These are phyloP conservation scores for Colletotrichum spaethianum DNA, from an alignment of 2,329 filamentous ascomycete genomes.

Conservation along the genomic window DNA sequence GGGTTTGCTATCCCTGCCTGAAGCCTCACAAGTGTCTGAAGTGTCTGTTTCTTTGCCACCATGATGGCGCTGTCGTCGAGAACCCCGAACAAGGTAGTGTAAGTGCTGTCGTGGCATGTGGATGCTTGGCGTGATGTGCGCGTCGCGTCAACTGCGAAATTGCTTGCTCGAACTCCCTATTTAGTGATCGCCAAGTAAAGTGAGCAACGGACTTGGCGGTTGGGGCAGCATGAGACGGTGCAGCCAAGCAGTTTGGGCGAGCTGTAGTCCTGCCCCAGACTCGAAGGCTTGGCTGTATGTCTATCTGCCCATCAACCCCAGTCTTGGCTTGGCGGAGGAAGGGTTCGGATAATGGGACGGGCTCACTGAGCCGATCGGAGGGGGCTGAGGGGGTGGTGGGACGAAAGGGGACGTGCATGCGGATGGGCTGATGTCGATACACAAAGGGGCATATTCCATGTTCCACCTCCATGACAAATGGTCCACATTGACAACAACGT, in stretches of 20 bases:
- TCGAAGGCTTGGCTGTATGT: slow-evolving; percentile 6
- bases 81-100: neutral
- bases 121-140: neutral
- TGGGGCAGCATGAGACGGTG: slow-evolving; percentile 21
- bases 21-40: neutral
- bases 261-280: neutral
- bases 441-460: neutral
- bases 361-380: slow-evolving; percentile 1
- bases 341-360: neutral
- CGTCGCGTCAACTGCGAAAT: neutral
- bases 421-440: neutral
- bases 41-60: neutral
- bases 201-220: slow-evolving; percentile 20
- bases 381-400: neutral
- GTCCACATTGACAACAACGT: neutral
- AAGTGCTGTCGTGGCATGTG: neutral
- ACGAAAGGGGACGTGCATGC: neutral
- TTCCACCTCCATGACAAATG: neutral
- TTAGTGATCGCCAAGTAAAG: slow-evolving; percentile 13
- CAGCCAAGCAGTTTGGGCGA: slow-evolving; percentile 25
- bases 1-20: neutral
- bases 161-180: neutral
- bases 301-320: neutral
- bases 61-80: neutral
- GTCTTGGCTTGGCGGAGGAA: slow-evolving; percentile 24